Evolutionary conservation across 352 stramenopile genomes (phyloP), one percentile per base, ranked within the genome.

Genomic region (Phytopythium montanum): DNA sequence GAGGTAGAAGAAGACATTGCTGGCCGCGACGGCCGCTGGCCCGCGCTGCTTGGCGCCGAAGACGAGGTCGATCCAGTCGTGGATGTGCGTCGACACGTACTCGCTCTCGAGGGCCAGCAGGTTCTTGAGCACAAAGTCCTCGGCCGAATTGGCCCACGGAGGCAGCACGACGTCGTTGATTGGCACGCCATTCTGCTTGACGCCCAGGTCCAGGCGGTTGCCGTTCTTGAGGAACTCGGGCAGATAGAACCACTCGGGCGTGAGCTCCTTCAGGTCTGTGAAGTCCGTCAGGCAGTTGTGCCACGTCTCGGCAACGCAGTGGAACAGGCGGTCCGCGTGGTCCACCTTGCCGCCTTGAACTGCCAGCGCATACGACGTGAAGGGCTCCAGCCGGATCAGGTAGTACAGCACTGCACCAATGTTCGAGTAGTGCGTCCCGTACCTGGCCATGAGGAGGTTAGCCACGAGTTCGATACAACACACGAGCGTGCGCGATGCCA

Each of bases 1-100:
- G 36, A 99, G 79, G 65, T 99, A 98, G 69, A 99, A 98, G 69
- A 99, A 99, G 12, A 99, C 73, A 67, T 99, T 99, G 64, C 98
- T 92, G 9, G 96, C 92, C 14, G 92, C 81, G 33, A 98, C 80
- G 10, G 97, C 95, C 31, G 91, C 90, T 28, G 70, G 54, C 1
- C 84, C 87, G 29, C 85, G 75, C 54, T 96, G 80, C 50, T 79
- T 92, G 14, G 69, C 75, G 8, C 85, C 87, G 65, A 94, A 92
- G 0, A 95, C 66, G 44, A 95, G 63, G 62, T 95, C 88, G 36
- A 98, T 97, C 72, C 94, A 92, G 54, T 98, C 81, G 58, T 96
- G 82, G 23, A 96, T 77, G 64, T 95, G 71, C 25, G 65, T 57
- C 13, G 85, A 94, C 7, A 94, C 87, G 46, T 92, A 94, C 39